These are phyloP conservation scores for Penicillium sumatraense DNA, from an alignment of 2,329 filamentous ascomycete species.

Conservation along the genomic window DNA sequence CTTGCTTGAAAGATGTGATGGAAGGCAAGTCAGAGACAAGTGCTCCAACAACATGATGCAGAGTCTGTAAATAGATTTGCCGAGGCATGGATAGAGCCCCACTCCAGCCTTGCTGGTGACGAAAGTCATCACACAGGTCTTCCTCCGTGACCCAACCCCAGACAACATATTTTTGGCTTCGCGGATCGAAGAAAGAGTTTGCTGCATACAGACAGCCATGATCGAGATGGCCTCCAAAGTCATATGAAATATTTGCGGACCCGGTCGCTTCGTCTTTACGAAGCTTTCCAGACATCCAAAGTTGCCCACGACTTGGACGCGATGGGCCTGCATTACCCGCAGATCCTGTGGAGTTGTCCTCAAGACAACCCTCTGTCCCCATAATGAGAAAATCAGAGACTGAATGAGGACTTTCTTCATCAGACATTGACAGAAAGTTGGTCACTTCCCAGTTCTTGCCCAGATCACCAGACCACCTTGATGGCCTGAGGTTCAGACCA, in stretches of 20 bases:
- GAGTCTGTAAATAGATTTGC: background rate
- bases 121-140: conserved; percentile 1
- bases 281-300: conserved; percentile 11
- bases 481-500: conserved; percentile 5
- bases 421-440: conserved; percentile 6
- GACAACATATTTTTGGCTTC: conserved; percentile 2
- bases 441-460: conserved; percentile 15
- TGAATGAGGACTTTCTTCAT: background rate
- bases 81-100: conserved; percentile 2
- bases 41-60: background rate
- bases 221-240: conserved; percentile 8
- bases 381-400: background rate
- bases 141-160: conserved; percentile 15
- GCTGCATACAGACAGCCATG: conserved; percentile 14
- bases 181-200: conserved; percentile 15
- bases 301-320: conserved; percentile 4
- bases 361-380: background rate
- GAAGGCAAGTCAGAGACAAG: background rate
- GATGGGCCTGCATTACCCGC: background rate
- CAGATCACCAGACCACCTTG: conserved; percentile 13
- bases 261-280: background rate
- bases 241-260: background rate
- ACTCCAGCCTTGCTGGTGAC: conserved; percentile 6
- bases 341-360: background rate
- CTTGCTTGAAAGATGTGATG: background rate